Conservation (phyloP, 2,329 filamentous ascomycete genomes). For the Ceratocystis ficicola region DNA sequence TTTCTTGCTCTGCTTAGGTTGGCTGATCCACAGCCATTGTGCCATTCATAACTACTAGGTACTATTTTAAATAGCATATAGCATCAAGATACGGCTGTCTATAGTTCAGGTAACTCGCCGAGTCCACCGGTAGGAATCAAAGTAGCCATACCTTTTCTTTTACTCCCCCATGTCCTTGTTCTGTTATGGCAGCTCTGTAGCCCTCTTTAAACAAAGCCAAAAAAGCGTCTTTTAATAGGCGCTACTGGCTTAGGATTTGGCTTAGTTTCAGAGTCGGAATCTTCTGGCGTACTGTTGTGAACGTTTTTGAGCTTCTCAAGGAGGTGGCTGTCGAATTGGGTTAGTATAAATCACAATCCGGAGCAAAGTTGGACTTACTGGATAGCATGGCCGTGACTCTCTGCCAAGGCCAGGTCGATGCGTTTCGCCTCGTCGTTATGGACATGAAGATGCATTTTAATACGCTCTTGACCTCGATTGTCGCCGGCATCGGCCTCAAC, state of each 20-base stretch:
- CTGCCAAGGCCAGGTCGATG: constrained; percentile 42
- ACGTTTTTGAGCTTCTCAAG: constrained; percentile 37
- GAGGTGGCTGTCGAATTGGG: constrained; percentile 36
- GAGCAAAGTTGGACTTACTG: constrained; percentile 37
- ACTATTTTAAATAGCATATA: constrained; percentile 1
- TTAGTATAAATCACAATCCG: constrained; percentile 25
- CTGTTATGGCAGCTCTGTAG: neutral
- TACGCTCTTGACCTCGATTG: constrained; percentile 41
- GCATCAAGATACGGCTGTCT: neutral
- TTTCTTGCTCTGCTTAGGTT: neutral
- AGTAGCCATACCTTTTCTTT: neutral
- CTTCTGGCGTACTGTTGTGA: neutral
- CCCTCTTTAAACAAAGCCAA: constrained; percentile 10
- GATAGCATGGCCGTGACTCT: constrained; percentile 45
- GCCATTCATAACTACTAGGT: neutral
- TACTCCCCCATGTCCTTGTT: neutral
- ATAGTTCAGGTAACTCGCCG: neutral
- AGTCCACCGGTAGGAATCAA: neutral
- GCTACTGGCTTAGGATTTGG: neutral
- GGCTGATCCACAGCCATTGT: neutral
- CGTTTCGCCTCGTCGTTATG: constrained; percentile 46
- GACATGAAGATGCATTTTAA: constrained; percentile 45
- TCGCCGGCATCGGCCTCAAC: constrained; percentile 51
- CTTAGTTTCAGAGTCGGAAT: neutral
- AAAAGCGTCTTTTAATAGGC: constrained; percentile 2